Percentiles rank a stretch among this genome's conserved stretches.
These are phyloP conservation scores for Adansonia grandidieri DNA, from an alignment of 441 rosid genomes.

Conservation along the genomic window DNA sequence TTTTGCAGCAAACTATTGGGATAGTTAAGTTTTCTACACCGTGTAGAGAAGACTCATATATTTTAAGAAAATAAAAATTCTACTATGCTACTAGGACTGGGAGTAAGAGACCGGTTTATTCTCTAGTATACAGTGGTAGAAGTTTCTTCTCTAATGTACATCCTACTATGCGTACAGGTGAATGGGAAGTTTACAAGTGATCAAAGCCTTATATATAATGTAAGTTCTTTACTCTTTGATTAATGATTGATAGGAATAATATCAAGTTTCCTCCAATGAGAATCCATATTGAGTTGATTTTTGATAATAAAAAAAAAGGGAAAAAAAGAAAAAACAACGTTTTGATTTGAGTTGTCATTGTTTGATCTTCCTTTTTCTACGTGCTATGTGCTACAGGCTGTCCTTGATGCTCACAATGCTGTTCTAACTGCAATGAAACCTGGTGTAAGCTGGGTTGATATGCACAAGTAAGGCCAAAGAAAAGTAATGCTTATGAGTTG, in stretches of 20 bases:
- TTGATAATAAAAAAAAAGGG: neutral
- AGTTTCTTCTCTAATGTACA: slow-evolving; percentile 11
- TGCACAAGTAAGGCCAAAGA: slow-evolving; percentile 79
- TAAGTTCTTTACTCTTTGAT: slow-evolving; percentile 44
- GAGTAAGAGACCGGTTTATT: slow-evolving; percentile 4
- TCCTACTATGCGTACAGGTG: slow-evolving; percentile 54
- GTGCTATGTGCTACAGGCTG: slow-evolving; percentile 59
- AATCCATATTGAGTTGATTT: neutral
- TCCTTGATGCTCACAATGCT: slow-evolving; percentile 84
- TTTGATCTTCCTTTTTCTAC: slow-evolving; percentile 29
- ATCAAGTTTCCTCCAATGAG: neutral
- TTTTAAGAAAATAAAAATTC: neutral
- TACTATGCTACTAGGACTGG: neutral
- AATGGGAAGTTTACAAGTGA: slow-evolving; percentile 92
- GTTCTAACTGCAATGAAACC: slow-evolving; percentile 88
- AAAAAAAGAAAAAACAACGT: neutral
- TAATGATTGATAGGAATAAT: neutral
- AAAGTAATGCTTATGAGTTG: neutral
- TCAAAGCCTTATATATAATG: slow-evolving; percentile 83
- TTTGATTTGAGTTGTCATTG: slow-evolving; percentile 8
- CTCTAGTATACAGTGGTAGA: neutral
- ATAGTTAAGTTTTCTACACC: neutral
- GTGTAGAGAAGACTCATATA: neutral
- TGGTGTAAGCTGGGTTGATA: slow-evolving; percentile 88
- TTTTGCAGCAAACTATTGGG: slow-evolving; percentile 2